Evolutionary conservation across 1,284 basidiomycete genomes (phyloP), one percentile per base, ranked within the genome.

Genomic region (Heimioporus retisporus): DNA sequence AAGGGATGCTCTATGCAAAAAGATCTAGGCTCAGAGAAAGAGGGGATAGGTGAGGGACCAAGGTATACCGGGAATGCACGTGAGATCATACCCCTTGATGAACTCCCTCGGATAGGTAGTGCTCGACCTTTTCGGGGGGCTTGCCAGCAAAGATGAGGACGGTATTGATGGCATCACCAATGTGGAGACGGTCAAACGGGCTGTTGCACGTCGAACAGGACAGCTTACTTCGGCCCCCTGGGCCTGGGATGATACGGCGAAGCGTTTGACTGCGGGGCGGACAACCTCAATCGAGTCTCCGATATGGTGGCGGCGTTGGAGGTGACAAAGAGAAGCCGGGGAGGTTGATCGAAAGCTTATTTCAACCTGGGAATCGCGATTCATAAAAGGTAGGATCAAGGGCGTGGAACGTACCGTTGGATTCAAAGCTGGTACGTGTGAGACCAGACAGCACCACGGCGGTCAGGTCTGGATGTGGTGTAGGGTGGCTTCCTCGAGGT

Each of bases 271-370:
- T 8, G 97, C 97, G 0, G 98, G 98, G 81, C 99, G 98, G 40
- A 99, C 96, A 60, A 99, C 96, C 79, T 99, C 98, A 79, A 99
- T 92, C 83, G n/a, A n/a, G n/a, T 99, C 98, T 71, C 94, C 90
- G 78, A 99, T 97, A 99, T 99, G 65, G 98, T 99, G 15, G 98
- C 98, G 13, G 98, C 97, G 88, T 99, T 97, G 59, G 96, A 98
- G 42, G 98, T 99, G 66, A 99, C 96, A 81, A 99, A 99, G 59
- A 99, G 86, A 77, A 92, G 65, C 96, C 96, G 55, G 99, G 86
- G 81, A 99, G 98, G 81, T 98, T 98, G 83, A 98, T 96, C 76
- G 98, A 84, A 67, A 98, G 91, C 81, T 98, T 98, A 82, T 98
- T 98, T 65, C 96, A 89, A 55, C 96, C 96, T 76, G 93, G 31